Evolutionary conservation across 2,329 filamentous ascomycete species (phyloP).

Genomic region (Fusarium pseudoanthophilum): DNA sequence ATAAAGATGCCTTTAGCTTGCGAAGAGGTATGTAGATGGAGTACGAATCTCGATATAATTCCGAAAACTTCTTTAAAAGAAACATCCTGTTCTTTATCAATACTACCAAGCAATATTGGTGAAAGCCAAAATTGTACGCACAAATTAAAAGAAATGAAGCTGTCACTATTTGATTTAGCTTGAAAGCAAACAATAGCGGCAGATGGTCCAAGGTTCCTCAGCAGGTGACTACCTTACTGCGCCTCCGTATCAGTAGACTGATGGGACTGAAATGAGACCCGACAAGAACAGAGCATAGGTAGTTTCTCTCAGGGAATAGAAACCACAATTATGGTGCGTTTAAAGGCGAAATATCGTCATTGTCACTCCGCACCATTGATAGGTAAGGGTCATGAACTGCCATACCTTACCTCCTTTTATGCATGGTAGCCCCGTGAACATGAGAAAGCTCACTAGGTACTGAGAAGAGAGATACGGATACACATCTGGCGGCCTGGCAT

Average conservation of each 20-base stretch:
- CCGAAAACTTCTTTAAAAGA: neutral
- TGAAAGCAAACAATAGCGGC: neutral
- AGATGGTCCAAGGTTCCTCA: neutral
- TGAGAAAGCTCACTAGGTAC: neutral
- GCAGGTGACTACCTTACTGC: neutral
- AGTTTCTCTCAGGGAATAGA: neutral
- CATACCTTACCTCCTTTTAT: neutral
- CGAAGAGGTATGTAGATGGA: neutral
- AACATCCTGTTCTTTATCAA: neutral
- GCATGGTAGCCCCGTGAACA: neutral
- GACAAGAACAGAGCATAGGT: neutral
- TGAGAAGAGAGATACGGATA: neutral
- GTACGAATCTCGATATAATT: neutral
- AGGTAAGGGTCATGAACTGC: neutral
- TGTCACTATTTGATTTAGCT: neutral
- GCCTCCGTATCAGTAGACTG: neutral
- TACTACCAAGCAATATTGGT: neutral
- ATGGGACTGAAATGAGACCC: neutral
- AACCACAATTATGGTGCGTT: neutral
- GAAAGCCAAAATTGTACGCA: neutral
- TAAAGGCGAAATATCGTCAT: constrained; percentile 7
- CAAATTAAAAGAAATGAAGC: neutral
- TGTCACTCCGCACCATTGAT: constrained; percentile 2
- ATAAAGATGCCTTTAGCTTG: neutral
- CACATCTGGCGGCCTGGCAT: neutral